Percentiles rank a stretch among this genome's conserved stretches.
These are phyloP conservation scores for Fusarium tjaetaba DNA, from an alignment of 2,329 filamentous ascomycete genomes.

Conservation along the genomic window DNA sequence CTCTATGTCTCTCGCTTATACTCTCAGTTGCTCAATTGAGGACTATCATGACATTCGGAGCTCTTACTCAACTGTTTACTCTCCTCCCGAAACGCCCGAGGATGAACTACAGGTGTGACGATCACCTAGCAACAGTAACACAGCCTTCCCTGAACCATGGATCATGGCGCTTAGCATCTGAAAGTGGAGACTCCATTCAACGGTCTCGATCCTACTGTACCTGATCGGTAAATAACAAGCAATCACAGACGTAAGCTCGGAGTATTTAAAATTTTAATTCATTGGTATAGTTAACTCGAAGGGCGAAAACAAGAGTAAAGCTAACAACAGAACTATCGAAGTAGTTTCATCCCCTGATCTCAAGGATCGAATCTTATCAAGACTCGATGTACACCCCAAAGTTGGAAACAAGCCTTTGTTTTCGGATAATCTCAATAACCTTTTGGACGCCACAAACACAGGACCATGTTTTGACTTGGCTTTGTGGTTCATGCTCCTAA, in stretches of 20 bases:
- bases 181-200: constrained; percentile 12
- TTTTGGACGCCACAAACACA: not conserved
- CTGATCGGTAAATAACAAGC: constrained; percentile 18
- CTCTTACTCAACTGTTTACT: not conserved
- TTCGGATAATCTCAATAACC: not conserved
- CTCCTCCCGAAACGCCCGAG: not conserved
- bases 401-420: not conserved
- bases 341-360: not conserved
- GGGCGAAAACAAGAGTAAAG: not conserved
- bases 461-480: not conserved
- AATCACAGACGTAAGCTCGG: constrained; percentile 8
- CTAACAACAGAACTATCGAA: not conserved
- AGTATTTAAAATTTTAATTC: not conserved
- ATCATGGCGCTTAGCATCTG: constrained; percentile 11
- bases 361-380: not conserved
- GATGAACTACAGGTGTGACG: not conserved
- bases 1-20: not conserved
- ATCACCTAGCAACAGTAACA: constrained; percentile 19
- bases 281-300: not conserved
- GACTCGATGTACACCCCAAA: not conserved
- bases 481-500: not conserved
- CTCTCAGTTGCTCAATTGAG: not conserved
- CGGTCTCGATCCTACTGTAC: not conserved
- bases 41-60: not conserved
- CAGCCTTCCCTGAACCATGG: not conserved